phyloP scores from a whole-genome alignment of 2,329 filamentous ascomycete species.

The Plectosphaerella cucumerina region DNA sequence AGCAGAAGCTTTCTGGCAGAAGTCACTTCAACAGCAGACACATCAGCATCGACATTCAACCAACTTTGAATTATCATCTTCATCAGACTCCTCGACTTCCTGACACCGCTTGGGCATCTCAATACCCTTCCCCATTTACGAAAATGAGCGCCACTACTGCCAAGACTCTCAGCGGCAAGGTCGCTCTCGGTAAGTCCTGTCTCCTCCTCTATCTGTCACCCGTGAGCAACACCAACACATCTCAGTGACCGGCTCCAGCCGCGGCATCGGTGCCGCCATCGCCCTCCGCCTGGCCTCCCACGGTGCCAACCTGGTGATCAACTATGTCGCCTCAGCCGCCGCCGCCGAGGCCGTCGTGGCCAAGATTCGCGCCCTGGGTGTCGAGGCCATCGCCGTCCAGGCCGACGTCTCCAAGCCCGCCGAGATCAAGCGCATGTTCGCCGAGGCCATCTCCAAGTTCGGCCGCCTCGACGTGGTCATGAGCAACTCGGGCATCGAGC shows the following conservation, averaged over 20 bases:
- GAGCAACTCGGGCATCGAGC: constrained; percentile 59
- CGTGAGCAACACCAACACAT: too few species aligned
- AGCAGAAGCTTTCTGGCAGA: too few species aligned
- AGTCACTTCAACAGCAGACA: too few species aligned
- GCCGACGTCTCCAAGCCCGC: not conserved
- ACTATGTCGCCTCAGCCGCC: not conserved
- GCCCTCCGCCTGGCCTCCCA: constrained; percentile 25
- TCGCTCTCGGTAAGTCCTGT: too few species aligned
- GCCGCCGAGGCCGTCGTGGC: not conserved
- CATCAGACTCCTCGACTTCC: too few species aligned
- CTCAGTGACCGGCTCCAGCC: constrained; percentile 50
- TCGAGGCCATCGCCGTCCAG: not conserved
- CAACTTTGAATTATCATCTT: too few species aligned
- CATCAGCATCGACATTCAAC: too few species aligned
- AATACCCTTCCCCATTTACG: too few species aligned
- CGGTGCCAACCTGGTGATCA: not conserved
- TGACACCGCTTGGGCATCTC: too few species aligned
- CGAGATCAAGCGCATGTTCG: not conserved
- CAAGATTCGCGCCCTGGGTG: not conserved
- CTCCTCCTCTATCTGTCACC: too few species aligned
- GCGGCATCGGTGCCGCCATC: constrained; percentile 48
- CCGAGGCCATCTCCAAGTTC: not conserved
- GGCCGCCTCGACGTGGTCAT: constrained; percentile 26
- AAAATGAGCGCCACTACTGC: too few species aligned
- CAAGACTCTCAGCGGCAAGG: too few species aligned